A percentile compares a stretch with the other conserved stretches of the same genome.
Evolutionary conservation across 305 asterid species (phyloP).

Genomic region (Fraxinus albicans): DNA sequence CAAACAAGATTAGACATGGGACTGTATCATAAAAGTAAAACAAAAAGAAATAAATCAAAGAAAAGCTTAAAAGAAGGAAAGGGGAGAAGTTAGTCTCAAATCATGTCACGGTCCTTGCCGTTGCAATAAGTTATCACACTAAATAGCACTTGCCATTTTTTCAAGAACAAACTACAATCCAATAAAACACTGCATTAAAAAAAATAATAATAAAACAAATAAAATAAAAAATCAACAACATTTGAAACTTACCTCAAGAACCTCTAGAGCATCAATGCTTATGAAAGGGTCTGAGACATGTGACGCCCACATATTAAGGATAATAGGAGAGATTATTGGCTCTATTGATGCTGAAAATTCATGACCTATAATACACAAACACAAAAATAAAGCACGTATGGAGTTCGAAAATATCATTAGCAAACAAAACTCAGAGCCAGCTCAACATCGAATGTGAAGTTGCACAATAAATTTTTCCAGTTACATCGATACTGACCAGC

Average conservation of each 20-base stretch:
- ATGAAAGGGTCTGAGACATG: conserved; percentile 91
- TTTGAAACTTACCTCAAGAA: conserved; percentile 67
- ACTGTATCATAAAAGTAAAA: neutral
- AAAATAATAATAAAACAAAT: neutral
- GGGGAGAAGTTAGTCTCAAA: neutral
- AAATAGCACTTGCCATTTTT: neutral
- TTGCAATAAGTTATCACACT: neutral
- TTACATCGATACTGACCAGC: conserved; percentile 63
- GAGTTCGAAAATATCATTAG: conserved; percentile 12
- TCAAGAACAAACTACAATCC: neutral
- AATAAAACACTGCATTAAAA: neutral
- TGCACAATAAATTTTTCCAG: neutral
- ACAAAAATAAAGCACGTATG: conserved; percentile 19
- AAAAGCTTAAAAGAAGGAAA: neutral
- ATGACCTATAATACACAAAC: conserved; percentile 53
- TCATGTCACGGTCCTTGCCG: neutral
- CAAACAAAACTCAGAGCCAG: conserved; percentile 21
- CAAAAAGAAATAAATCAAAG: neutral
- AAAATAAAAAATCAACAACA: neutral
- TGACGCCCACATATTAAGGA: conserved; percentile 93
- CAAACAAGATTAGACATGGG: neutral
- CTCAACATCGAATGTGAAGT: conserved; percentile 13
- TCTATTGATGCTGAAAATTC: conserved; percentile 63
- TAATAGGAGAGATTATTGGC: conserved; percentile 76
- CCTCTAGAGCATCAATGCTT: conserved; percentile 93